Percentiles rank a stretch among this genome's conserved stretches.
These are phyloP conservation scores for Citrus maxima DNA, from an alignment of 345 rosid species.

Conservation along the genomic window DNA sequence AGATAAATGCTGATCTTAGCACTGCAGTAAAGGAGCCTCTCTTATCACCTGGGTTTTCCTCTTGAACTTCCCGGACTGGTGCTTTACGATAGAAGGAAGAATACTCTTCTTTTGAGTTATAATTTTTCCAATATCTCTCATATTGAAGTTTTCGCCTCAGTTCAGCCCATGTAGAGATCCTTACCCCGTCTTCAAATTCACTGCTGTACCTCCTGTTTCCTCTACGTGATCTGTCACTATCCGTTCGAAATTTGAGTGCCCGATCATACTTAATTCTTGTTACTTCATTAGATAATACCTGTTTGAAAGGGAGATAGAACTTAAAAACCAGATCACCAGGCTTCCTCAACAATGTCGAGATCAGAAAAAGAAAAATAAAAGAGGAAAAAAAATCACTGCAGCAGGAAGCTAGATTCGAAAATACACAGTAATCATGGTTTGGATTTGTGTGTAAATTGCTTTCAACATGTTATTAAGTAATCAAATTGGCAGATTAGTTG, in stretches of 20 bases:
- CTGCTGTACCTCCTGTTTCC: slow-evolving; percentile 28
- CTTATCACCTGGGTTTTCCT: slow-evolving; percentile 32
- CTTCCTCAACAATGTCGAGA: not conserved
- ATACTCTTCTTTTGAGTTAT: slow-evolving; percentile 24
- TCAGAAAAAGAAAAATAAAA: not conserved
- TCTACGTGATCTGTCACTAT: slow-evolving; percentile 31
- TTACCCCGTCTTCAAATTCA: slow-evolving; percentile 49
- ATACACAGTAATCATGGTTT: not conserved
- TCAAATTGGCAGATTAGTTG: not conserved
- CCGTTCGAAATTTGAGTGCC: slow-evolving; percentile 42
- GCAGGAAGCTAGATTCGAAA: not conserved
- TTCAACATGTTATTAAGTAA: not conserved
- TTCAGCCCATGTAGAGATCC: slow-evolving; percentile 59
- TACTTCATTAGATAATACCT: slow-evolving; percentile 76
- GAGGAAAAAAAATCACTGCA: not conserved
- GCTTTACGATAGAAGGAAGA: slow-evolving; percentile 27
- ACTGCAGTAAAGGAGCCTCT: slow-evolving; percentile 59
- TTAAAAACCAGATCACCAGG: not conserved
- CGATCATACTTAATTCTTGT: slow-evolving; percentile 64
- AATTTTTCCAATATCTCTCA: slow-evolving; percentile 38
- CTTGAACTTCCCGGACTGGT: slow-evolving; percentile 36
- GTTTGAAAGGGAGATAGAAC: slow-evolving; percentile 13
- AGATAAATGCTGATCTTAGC: slow-evolving; percentile 53
- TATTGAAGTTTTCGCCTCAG: slow-evolving; percentile 44
- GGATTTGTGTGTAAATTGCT: not conserved